phyloP scores from a whole-genome alignment of 2,329 filamentous ascomycete species.

The Cladosporium sp. region DNA sequence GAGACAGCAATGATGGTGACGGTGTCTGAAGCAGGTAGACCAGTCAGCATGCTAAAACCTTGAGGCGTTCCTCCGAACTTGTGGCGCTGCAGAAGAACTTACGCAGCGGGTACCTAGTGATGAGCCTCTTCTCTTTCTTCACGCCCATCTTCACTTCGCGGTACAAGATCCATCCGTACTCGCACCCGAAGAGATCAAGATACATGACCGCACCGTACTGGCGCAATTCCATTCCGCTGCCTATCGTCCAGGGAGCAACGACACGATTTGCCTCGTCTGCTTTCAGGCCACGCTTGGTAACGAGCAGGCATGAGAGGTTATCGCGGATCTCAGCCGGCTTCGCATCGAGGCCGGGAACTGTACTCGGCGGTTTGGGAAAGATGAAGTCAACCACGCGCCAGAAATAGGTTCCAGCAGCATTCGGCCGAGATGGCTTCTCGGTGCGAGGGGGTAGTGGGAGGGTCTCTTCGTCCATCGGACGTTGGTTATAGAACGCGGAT shows the following conservation, averaged over 20 bases:
- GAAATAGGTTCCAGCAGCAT: neutral
- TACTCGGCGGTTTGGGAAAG: neutral
- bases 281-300: neutral
- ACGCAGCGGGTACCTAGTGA: neutral
- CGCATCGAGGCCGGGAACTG: slow-evolving; percentile 1
- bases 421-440: neutral
- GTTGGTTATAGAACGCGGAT: neutral
- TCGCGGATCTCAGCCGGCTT: slow-evolving; percentile 23
- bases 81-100: neutral
- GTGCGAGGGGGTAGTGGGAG: neutral
- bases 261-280: slow-evolving; percentile 17
- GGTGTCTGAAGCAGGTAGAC: neutral
- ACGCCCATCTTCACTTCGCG: slow-evolving; percentile 18
- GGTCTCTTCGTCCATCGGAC: neutral
- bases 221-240: slow-evolving; percentile 23
- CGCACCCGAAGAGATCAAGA: slow-evolving; percentile 22
- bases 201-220: slow-evolving; percentile 22
- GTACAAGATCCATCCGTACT: slow-evolving; percentile 26
- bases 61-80: neutral
- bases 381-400: neutral
- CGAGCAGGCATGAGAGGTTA: slow-evolving; percentile 17
- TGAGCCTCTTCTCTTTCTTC: neutral
- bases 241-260: slow-evolving; percentile 22
- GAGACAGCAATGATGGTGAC: neutral
- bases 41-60: neutral